These are phyloP conservation scores for Lasiosphaeria hispida DNA, from an alignment of 495 filamentous ascomycete genomes.

Conservation along the genomic window DNA sequence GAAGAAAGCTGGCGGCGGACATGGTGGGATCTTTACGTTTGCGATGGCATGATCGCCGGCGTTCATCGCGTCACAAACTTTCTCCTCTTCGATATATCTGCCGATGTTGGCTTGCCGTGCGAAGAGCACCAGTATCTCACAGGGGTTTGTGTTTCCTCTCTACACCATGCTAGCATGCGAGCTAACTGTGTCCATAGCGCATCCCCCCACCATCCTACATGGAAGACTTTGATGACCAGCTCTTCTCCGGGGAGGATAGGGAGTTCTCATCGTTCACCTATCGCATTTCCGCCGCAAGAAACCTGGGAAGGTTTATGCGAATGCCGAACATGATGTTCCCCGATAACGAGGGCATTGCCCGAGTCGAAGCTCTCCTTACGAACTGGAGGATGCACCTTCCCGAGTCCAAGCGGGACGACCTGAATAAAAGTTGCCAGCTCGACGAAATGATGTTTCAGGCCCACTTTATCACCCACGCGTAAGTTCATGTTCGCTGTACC, in stretches of 20 bases:
- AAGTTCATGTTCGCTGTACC: conserved; percentile 20
- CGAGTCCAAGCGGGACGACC: conserved; percentile 65
- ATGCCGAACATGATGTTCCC: conserved; percentile 45
- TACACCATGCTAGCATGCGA: neutral
- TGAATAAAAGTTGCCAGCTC: conserved; percentile 64
- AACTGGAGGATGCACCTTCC: conserved; percentile 85
- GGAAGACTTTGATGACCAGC: conserved; percentile 68
- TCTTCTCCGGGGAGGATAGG: conserved; percentile 60
- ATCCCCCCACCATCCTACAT: conserved; percentile 62
- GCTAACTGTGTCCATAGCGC: conserved; percentile 39
- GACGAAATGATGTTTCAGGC: conserved; percentile 94
- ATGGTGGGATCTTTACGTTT: conserved; percentile 88
- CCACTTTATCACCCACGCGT: conserved; percentile 75
- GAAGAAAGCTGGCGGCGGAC: conserved; percentile 79
- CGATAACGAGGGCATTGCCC: conserved; percentile 45
- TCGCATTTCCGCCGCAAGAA: conserved; percentile 69
- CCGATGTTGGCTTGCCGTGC: conserved; percentile 68
- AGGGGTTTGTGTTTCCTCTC: conserved; percentile 49
- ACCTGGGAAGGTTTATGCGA: conserved; percentile 71
- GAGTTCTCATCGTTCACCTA: conserved; percentile 78
- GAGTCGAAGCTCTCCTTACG: conserved; percentile 71
- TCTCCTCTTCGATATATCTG: conserved; percentile 51
- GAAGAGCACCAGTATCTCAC: conserved; percentile 68
- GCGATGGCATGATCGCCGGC: conserved; percentile 66
- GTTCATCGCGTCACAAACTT: conserved; percentile 59